Conservation (phyloP, 805 yeast species). For the Danielia reshetovae region DNA sequence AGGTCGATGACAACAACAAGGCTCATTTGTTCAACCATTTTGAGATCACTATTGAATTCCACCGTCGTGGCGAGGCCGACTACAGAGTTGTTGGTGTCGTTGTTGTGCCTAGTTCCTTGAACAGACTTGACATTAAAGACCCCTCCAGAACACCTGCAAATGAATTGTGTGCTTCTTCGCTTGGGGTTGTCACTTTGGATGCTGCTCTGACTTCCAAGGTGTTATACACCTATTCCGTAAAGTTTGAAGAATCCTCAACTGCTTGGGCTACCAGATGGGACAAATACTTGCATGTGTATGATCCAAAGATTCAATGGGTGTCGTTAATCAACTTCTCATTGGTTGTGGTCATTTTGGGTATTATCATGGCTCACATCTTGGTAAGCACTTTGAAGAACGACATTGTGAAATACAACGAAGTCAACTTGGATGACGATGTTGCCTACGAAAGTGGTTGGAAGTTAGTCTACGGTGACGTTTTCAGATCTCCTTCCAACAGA, state of each 20-base stretch:
- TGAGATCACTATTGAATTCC: slow-evolving; percentile 77
- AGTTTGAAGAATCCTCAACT: slow-evolving; percentile 63
- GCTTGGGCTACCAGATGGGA: slow-evolving; percentile 99
- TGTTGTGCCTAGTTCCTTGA: slow-evolving; percentile 64
- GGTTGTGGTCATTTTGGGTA: slow-evolving; percentile 71
- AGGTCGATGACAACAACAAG: slow-evolving; percentile 49
- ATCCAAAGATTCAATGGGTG: slow-evolving; percentile 94
- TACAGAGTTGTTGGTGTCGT: slow-evolving; percentile 89
- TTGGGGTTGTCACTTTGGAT: slow-evolving; percentile 44
- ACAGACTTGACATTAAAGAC: slow-evolving; percentile 23
- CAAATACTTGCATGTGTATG: slow-evolving; percentile 85
- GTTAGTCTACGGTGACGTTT: slow-evolving; percentile 90
- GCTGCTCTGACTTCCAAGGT: slow-evolving; percentile 54
- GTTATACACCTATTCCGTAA: slow-evolving; percentile 80
- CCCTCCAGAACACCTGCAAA: slow-evolving; percentile 15
- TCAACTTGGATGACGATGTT: slow-evolving; percentile 80
- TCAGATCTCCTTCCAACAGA: slow-evolving; percentile 72
- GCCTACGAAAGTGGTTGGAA: slow-evolving; percentile 98
- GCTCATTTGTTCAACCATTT: slow-evolving; percentile 79
- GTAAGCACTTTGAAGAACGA: slow-evolving; percentile 79
- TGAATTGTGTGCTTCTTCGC: slow-evolving; percentile 28
- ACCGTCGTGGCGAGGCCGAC: slow-evolving; percentile 59
- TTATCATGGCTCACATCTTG: slow-evolving; percentile 74
- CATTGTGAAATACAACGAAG: slow-evolving; percentile 82
- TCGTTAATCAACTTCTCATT: slow-evolving; percentile 83